A percentile compares a stretch with the other conserved stretches of the same genome.
Conservation (phyloP, 2,329 filamentous ascomycete species). For the Diaporthe sp. region DNA sequence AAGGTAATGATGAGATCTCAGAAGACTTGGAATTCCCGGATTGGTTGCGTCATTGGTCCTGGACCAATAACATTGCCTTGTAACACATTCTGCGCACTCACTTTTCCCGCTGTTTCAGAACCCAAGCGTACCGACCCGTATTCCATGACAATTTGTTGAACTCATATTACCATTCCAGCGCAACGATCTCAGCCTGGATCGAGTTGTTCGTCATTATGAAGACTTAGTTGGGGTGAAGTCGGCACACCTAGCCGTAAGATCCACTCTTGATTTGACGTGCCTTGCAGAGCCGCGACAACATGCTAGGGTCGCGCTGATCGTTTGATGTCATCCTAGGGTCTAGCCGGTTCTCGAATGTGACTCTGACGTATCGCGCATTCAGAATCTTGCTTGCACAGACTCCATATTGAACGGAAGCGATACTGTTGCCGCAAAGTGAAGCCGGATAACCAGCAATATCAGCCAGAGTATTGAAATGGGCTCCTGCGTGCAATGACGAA, state of each 20-base stretch:
- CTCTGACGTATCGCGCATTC: slow-evolving; percentile 26
- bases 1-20: too few species aligned
- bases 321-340: slow-evolving; percentile 34
- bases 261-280: slow-evolving; percentile 35
- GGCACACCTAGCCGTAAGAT: not conserved
- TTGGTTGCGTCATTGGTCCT: not conserved
- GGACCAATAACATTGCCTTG: not conserved
- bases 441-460: not conserved
- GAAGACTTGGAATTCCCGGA: too few species aligned
- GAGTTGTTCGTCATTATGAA: slow-evolving; percentile 5
- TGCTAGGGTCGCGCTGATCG: not conserved
- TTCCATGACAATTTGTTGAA: not conserved
- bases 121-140: too few species aligned
- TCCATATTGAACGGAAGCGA: not conserved
- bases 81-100: too few species aligned
- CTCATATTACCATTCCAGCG: too few species aligned
- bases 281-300: not conserved
- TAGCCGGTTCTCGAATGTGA: not conserved
- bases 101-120: not conserved
- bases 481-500: not conserved
- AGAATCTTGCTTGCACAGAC: not conserved
- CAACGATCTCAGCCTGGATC: not conserved
- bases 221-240: not conserved
- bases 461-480: not conserved
- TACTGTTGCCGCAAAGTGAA: not conserved